Conservation (phyloP, 2,329 filamentous ascomycete genomes). For the Curvularia sp. region DNA sequence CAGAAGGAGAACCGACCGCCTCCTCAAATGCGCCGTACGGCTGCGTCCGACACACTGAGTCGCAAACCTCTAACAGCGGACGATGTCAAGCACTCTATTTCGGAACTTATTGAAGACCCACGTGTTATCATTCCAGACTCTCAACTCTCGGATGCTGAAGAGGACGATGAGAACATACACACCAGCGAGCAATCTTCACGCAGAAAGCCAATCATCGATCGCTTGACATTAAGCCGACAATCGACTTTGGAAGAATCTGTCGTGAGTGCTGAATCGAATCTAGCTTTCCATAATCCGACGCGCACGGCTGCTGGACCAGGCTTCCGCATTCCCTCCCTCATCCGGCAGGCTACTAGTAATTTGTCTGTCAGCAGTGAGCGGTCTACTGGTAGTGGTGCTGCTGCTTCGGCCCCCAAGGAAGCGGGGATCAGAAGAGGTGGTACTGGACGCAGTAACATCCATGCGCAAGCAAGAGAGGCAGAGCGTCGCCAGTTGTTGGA, state of each 20-base stretch:
- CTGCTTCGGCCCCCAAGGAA: conserved; percentile 28
- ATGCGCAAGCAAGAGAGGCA: conserved; percentile 65
- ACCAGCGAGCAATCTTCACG: conserved; percentile 45
- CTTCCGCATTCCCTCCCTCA: conserved; percentile 74
- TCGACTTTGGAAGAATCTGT: conserved; percentile 37
- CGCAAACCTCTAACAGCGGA: conserved; percentile 75
- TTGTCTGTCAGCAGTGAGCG: conserved; percentile 42
- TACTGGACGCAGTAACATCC: conserved; percentile 66
- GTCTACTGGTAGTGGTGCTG: conserved; percentile 36
- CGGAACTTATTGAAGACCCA: conserved; percentile 76
- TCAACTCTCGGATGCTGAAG: conserved; percentile 50
- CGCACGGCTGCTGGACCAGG: conserved; percentile 43
- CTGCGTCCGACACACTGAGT: conserved; percentile 59
- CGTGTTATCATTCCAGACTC: conserved; percentile 63
- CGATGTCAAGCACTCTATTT: conserved; percentile 84
- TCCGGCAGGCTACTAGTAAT: conserved; percentile 74
- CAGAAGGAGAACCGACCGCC: conserved; percentile 57
- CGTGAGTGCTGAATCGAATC: conserved; percentile 43
- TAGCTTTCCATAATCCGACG: conserved; percentile 64
- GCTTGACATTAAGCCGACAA: conserved; percentile 71
- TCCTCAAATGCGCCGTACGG: conserved; percentile 67
- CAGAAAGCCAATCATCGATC: conserved; percentile 68
- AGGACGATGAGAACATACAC: conserved; percentile 34
- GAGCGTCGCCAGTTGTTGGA: conserved; percentile 61
- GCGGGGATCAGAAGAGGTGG: conserved; percentile 56